Evolutionary conservation across 176 grass and related monocot genomes (phyloP), one percentile per base, ranked within the genome.

Genomic region (Aegilops longissima): DNA sequence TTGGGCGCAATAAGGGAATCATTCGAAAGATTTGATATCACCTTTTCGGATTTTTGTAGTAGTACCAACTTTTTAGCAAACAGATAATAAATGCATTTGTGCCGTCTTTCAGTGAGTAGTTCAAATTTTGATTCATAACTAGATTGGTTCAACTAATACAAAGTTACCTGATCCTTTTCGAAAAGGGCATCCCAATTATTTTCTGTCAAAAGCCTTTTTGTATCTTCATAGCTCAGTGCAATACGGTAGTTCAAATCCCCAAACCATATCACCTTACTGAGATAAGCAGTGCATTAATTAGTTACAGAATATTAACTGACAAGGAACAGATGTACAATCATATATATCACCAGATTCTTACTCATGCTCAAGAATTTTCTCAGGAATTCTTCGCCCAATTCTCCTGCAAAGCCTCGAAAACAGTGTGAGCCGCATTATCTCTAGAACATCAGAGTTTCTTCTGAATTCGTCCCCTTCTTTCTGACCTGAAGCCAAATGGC

Each of bases 201-300:
- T 84, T 94, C 92, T 70, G 87, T 76, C 61, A 98, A 90, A 56
- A 94, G 85, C 9, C 82, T 88, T 76, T 84, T 91, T 2, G 87
- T 98, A 76, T 95, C 83, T 24, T 74, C 58, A 56, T 96, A 93
- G 54, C 89, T 93, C 52, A 98, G 80, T 73, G 93, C 90, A 82
- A 98, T 98, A 21, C 96, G 82, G 78, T 98, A 98, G 85, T 98
- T 98, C 81, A 98, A 83, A 90, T 98, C 96, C 45, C 96, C 96
- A 16, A 98, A 89, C 89, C 93, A 91, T 81, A 98, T 84, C 51
- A 94, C 81, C 25, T 88, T 88, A 87, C 96, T 98, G 88, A 95
- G 79, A 88, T 51, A 47, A 91, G 80, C 29, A 90, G 20, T 79
- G 49, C 4, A 79, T 76, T 86, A 79, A 66, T 86, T 90, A 82